phyloP scores from a whole-genome alignment of 345 rosid genomes.

The Corchorus capsularis region DNA sequence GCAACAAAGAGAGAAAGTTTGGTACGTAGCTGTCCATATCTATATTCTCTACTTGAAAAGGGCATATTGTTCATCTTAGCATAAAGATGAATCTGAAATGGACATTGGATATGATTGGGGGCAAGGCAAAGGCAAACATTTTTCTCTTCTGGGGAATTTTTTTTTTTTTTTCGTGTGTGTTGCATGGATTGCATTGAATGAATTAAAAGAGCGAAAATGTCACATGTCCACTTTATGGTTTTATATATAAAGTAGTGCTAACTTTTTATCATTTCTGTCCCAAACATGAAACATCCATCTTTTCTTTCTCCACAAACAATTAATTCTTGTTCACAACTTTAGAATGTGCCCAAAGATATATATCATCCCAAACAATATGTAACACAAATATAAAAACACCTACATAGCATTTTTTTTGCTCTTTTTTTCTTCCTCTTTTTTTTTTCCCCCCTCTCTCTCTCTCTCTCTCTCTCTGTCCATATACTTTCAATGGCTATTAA shows the following conservation, averaged over 20 bases:
- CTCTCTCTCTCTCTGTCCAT: neutral
- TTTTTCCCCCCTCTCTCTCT: too few relatives aligned
- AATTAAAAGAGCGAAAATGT: neutral
- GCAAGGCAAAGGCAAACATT: neutral
- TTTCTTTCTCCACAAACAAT: neutral
- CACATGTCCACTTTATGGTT: neutral
- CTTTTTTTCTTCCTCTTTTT: neutral
- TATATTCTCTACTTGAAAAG: neutral
- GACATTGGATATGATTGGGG: neutral
- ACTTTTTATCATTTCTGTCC: neutral
- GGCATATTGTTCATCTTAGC: neutral
- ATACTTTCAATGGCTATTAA: neutral
- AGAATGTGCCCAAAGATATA: neutral
- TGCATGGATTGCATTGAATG: neutral
- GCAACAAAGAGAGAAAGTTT: neutral
- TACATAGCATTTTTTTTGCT: neutral
- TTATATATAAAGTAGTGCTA: neutral
- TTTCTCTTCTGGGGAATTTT: neutral
- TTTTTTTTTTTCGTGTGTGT: neutral
- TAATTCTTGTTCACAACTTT: conserved; percentile 6
- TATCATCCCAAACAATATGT: neutral
- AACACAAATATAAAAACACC: neutral
- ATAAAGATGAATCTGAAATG: neutral
- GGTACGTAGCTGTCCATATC: neutral
- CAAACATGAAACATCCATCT: neutral